A percentile compares a stretch with the other conserved stretches of the same genome.
These are phyloP conservation scores for Entelexis sorbosivorans DNA, from an alignment of 1,139 yeast genomes.

Conservation along the genomic window DNA sequence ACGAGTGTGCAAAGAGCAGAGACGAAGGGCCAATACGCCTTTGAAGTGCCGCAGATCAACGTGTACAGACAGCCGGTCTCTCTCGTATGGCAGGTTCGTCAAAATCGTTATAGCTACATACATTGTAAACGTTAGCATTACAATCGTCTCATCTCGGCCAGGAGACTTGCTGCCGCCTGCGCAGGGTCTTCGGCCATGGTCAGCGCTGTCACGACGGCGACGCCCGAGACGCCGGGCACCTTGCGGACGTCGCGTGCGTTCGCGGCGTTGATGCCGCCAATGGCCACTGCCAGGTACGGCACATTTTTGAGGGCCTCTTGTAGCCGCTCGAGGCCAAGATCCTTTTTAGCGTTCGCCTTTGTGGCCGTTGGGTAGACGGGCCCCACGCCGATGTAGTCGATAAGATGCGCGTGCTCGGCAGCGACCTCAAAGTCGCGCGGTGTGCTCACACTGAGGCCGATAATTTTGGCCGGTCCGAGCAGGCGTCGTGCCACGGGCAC, in stretches of 20 bases:
- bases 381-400: constrained; percentile 84
- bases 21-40: too few relatives aligned
- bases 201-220: constrained; percentile 23
- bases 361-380: constrained; percentile 68
- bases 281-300: constrained; percentile 16
- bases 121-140: too few relatives aligned
- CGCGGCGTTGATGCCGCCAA: constrained; percentile 18
- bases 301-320: neutral
- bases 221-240: constrained; percentile 17
- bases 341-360: constrained; percentile 39
- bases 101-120: too few relatives aligned
- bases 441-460: constrained; percentile 55
- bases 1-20: too few relatives aligned
- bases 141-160: too few relatives aligned
- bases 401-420: constrained; percentile 67
- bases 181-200: constrained; percentile 20
- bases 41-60: too few relatives aligned
- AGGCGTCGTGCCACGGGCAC: constrained; percentile 48
- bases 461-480: constrained; percentile 60
- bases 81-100: too few relatives aligned
- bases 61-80: too few relatives aligned
- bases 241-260: constrained; percentile 12
- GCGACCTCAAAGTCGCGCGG: constrained; percentile 45
- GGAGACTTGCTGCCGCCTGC: constrained; percentile 19
- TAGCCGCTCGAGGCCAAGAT: constrained; percentile 15